A percentile compares a stretch with the other conserved stretches of the same genome.
Evolutionary conservation across 768 basidiomycete genomes (phyloP).

Genomic region (Suillus hirtellus): DNA sequence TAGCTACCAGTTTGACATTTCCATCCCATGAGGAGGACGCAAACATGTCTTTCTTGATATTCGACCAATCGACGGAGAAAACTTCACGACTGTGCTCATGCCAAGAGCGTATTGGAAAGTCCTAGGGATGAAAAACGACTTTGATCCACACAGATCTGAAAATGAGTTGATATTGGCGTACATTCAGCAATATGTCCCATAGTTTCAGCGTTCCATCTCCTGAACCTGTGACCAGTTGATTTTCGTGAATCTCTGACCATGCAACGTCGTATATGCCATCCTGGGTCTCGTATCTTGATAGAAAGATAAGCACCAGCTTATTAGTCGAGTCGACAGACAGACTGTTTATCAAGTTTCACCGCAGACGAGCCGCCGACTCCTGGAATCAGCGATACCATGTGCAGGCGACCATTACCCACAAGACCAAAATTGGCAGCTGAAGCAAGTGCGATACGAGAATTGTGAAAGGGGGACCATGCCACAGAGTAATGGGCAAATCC

Average conservation of each 20-base stretch:
- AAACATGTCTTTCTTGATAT: slow-evolving; percentile 86
- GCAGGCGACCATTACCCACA: slow-evolving; percentile 92
- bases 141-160: slow-evolving; percentile 19
- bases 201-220: slow-evolving; percentile 89
- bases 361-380: slow-evolving; percentile 44
- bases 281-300: slow-evolving; percentile 78
- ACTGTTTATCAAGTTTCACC: slow-evolving; percentile 68
- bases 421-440: slow-evolving; percentile 93
- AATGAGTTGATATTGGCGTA: slow-evolving; percentile 33
- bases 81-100: slow-evolving; percentile 93
- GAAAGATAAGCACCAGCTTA: slow-evolving; percentile 13
- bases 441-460: slow-evolving; percentile 70
- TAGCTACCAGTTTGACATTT: slow-evolving; percentile 77
- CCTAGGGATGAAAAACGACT: slow-evolving; percentile 45
- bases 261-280: slow-evolving; percentile 89
- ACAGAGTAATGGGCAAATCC: slow-evolving; percentile 83
- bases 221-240: slow-evolving; percentile 85
- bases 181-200: slow-evolving; percentile 89
- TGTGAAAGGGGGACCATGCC: slow-evolving; percentile 87
- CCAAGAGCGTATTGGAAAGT: slow-evolving; percentile 88
- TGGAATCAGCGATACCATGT: slow-evolving; percentile 55
- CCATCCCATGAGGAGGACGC: slow-evolving; percentile 93
- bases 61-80: slow-evolving; percentile 95
- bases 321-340: slow-evolving; percentile 33
- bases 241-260: slow-evolving; percentile 95